These are phyloP conservation scores for Cladophialophora exuberans DNA, from an alignment of 2,329 filamentous ascomycete species.

Conservation along the genomic window DNA sequence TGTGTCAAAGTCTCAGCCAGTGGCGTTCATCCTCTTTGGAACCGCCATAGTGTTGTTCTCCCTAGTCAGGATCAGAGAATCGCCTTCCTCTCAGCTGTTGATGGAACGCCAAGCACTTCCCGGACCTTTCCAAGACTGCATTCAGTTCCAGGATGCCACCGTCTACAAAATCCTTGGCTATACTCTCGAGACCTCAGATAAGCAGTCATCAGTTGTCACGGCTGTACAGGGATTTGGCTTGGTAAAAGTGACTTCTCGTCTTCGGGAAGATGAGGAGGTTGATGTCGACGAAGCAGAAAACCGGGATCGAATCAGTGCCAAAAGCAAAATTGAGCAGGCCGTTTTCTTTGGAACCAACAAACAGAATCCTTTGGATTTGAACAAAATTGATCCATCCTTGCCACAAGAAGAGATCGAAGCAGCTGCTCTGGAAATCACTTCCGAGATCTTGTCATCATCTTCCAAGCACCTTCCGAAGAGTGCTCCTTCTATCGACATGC, in stretches of 20 bases:
- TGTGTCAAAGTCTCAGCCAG: conserved; percentile 75
- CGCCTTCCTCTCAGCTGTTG: conserved; percentile 76
- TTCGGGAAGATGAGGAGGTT: conserved; percentile 50
- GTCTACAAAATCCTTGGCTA: conserved; percentile 55
- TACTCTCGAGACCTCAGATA: conserved; percentile 49
- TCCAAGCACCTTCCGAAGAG: conserved; percentile 74
- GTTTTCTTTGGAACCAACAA: conserved; percentile 86
- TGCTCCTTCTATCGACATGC: conserved; percentile 77
- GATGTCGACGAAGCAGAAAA: conserved; percentile 44
- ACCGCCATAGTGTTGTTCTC: conserved; percentile 78
- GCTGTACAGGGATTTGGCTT: conserved; percentile 63
- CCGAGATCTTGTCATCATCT: conserved; percentile 77
- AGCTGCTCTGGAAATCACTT: conserved; percentile 78
- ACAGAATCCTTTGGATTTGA: conserved; percentile 86
- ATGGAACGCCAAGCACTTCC: conserved; percentile 66
- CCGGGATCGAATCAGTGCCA: conserved; percentile 68
- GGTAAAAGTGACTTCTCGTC: conserved; percentile 45
- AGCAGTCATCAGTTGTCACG: conserved; percentile 52
- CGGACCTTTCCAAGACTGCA: conserved; percentile 78
- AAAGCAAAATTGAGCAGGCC: conserved; percentile 89
- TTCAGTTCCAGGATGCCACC: conserved; percentile 69
- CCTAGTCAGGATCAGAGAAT: conserved; percentile 67
- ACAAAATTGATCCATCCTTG: conserved; percentile 69
- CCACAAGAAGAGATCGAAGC: conserved; percentile 69
- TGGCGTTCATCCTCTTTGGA: conserved; percentile 81